Evolutionary conservation across 345 rosid species (phyloP).

Genomic region (Erucastrum elatum): DNA sequence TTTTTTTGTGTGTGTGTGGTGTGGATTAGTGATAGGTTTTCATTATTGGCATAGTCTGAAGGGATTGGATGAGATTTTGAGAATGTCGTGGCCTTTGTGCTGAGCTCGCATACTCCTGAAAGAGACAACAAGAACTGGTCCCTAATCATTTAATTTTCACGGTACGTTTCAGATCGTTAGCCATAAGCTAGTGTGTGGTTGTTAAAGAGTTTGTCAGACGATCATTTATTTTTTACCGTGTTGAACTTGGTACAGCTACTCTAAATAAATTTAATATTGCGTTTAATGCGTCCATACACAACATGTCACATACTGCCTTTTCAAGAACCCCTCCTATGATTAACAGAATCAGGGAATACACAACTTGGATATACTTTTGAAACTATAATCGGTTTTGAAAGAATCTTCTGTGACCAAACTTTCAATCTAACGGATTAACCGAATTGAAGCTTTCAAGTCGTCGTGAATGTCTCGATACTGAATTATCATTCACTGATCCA

Average conservation of each 20-base stretch:
- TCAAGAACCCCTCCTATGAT: not conserved
- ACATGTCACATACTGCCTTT: not conserved
- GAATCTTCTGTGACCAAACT: not conserved
- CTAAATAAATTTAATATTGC: not conserved
- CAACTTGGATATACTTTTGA: not conserved
- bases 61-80: constrained; percentile 30
- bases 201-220: not conserved
- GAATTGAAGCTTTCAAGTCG: constrained; percentile 28
- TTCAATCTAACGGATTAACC: constrained; percentile 31
- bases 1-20: constrained; percentile 24
- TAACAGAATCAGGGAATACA: not conserved
- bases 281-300: not conserved
- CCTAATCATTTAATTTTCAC: constrained; percentile 25
- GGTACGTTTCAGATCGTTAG: not conserved
- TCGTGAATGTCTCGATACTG: constrained; percentile 21
- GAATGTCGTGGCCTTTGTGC: constrained; percentile 37
- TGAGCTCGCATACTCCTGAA: not conserved
- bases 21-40: constrained; percentile 23
- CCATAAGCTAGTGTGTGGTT: not conserved
- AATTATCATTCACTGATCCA: constrained; percentile 35
- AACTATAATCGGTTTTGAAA: not conserved
- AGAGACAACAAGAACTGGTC: constrained; percentile 23
- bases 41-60: constrained; percentile 3
- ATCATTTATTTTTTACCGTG: not conserved
- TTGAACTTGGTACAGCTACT: not conserved